Evolutionary conservation across 257 asterid species (phyloP).

Genomic region (Verbena officinalis): DNA sequence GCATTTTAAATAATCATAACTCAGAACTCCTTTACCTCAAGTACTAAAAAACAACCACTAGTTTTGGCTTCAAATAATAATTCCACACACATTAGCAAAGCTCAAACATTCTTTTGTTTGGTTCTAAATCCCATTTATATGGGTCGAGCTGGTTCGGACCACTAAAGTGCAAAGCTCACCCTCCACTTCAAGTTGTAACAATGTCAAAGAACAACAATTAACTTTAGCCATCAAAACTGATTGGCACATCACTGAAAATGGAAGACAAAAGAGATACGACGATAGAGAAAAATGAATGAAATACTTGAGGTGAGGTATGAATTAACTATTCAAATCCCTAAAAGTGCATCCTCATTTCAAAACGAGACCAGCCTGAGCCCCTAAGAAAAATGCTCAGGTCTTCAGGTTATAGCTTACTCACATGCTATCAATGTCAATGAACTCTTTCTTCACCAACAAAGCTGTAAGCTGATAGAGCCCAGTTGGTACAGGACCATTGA

Average conservation of each 20-base stretch:
- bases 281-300: neutral
- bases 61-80: neutral
- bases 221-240: neutral
- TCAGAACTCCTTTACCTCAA: neutral
- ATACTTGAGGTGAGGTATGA: constrained; percentile 5
- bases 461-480: constrained; percentile 92
- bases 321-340: neutral
- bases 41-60: constrained; percentile 7
- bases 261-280: constrained; percentile 15
- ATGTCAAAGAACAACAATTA: constrained; percentile 9
- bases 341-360: neutral
- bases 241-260: constrained; percentile 4
- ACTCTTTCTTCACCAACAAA: constrained; percentile 82
- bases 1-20: neutral
- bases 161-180: no score
- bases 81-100: constrained; percentile 1
- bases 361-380: constrained; percentile 25
- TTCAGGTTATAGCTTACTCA: constrained; percentile 40
- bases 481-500: constrained; percentile 62
- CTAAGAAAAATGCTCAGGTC: constrained; percentile 20
- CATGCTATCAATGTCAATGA: constrained; percentile 91
- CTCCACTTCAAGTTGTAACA: constrained; percentile 20
- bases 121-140: no score
- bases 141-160: no score
- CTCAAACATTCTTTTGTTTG: no score